These are phyloP conservation scores for Phytophthora hibernalis DNA, from an alignment of 352 stramenopile species.

Conservation along the genomic window DNA sequence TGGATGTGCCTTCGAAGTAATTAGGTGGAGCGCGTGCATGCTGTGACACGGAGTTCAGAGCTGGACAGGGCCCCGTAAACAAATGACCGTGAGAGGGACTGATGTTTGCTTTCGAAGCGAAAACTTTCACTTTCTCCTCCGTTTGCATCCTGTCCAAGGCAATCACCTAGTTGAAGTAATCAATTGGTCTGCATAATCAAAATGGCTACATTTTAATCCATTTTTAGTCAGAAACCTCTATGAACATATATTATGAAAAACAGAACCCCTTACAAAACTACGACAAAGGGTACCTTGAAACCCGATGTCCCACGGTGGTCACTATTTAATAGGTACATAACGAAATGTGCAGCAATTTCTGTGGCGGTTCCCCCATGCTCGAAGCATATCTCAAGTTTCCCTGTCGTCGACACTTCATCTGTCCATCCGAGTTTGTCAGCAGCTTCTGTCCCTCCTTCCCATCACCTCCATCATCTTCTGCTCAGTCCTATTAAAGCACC, in stretches of 20 bases:
- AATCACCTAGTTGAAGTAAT: constrained; percentile 14
- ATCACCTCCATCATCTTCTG: constrained; percentile 12
- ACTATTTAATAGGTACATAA: not conserved
- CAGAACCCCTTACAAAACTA: constrained; percentile 5
- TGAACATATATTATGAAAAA: not conserved
- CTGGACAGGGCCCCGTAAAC: constrained; percentile 18
- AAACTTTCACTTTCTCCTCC: no score
- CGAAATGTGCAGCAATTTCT: constrained; percentile 18
- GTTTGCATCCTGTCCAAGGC: not conserved
- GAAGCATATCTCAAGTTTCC: constrained; percentile 23
- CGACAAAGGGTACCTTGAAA: not conserved
- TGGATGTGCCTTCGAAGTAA: no score
- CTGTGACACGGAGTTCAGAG: no score
- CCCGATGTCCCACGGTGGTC: not conserved
- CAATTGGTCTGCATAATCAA: not conserved
- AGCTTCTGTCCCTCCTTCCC: not conserved
- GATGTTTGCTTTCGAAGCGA: constrained; percentile 15
- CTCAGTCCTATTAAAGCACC: constrained; percentile 10
- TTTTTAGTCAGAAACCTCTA: not conserved
- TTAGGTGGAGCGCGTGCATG: no score
- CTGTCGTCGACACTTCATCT: constrained; percentile 3
- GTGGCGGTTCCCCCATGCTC: not conserved
- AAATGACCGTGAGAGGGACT: not conserved
- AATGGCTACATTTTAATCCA: constrained; percentile 13
- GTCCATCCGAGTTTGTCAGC: not conserved